A percentile compares a stretch with the other conserved stretches of the same genome.
phyloP scores from a whole-genome alignment of 2,329 filamentous ascomycete genomes.

The Polychaeton citri region DNA sequence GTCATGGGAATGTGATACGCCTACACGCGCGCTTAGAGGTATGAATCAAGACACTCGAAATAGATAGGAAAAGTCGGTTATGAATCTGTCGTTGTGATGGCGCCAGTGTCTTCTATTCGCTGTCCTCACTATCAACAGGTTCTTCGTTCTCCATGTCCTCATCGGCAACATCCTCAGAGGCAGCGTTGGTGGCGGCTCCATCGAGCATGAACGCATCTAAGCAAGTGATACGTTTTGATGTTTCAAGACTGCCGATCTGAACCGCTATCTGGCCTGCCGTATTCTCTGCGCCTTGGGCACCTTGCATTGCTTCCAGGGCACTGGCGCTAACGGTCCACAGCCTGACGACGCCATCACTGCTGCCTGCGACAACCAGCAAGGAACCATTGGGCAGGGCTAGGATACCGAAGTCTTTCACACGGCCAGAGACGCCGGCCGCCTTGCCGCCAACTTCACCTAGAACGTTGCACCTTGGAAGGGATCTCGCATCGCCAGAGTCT shows the following conservation, averaged over 20 bases:
- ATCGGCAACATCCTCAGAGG: slow-evolving; percentile 2
- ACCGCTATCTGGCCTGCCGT: slow-evolving; percentile 43
- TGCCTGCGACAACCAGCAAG: slow-evolving; percentile 55
- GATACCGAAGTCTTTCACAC: slow-evolving; percentile 81
- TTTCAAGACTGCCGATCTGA: slow-evolving; percentile 67
- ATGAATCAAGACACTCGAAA: too few relatives aligned
- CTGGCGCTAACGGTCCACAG: slow-evolving; percentile 45
- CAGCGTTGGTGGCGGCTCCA: slow-evolving; percentile 7
- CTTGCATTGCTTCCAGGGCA: slow-evolving; percentile 1
- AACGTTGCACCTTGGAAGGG: slow-evolving; percentile 19
- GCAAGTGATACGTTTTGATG: slow-evolving; percentile 80
- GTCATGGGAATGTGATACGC: too few relatives aligned
- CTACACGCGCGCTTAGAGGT: too few relatives aligned
- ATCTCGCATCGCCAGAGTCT: slow-evolving; percentile 32
- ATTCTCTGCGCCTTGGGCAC: slow-evolving; percentile 2
- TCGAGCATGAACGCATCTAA: slow-evolving; percentile 72
- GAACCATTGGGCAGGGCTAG: slow-evolving; percentile 33
- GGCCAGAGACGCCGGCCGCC: slow-evolving; percentile 47
- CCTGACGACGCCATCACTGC: slow-evolving; percentile 76
- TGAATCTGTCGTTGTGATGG: too few relatives aligned
- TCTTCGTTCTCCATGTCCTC: background rate
- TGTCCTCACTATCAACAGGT: background rate
- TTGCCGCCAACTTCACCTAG: slow-evolving; percentile 60
- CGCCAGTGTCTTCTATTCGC: too few relatives aligned
- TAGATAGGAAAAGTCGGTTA: too few relatives aligned